These are phyloP conservation scores for Globisporangium polare DNA, from an alignment of 352 stramenopile genomes.

Conservation along the genomic window DNA sequence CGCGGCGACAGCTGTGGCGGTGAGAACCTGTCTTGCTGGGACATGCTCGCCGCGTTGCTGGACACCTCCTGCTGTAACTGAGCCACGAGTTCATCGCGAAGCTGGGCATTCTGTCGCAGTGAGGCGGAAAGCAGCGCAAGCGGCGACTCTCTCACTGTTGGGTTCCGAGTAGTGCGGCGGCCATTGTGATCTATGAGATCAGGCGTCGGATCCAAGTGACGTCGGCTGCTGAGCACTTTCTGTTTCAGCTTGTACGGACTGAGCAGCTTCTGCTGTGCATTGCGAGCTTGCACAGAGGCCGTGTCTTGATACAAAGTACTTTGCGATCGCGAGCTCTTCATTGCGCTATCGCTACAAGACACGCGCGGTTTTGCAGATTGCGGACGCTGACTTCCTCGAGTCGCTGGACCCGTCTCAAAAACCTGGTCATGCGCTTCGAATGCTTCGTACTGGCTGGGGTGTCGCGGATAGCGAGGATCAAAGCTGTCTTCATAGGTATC, in stretches of 20 bases:
- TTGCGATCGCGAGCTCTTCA: not conserved
- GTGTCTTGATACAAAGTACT: not conserved
- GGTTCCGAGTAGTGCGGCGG: not conserved
- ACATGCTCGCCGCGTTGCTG: constrained; percentile 8
- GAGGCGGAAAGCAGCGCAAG: constrained; percentile 38
- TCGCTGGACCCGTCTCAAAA: not conserved
- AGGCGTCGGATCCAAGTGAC: not conserved
- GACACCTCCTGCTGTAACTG: constrained; percentile 41
- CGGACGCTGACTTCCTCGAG: constrained; percentile 6
- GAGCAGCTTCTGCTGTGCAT: constrained; percentile 24
- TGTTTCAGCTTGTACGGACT: constrained; percentile 71
- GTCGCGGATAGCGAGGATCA: not conserved
- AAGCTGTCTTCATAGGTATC: not conserved
- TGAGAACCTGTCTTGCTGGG: constrained; percentile 20
- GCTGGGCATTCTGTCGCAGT: constrained; percentile 41
- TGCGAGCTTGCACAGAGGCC: not conserved
- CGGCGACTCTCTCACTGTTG: constrained; percentile 5
- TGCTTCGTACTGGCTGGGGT: not conserved
- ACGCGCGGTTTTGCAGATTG: constrained; percentile 7
- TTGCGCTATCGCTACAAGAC: not conserved
- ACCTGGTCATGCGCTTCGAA: not conserved
- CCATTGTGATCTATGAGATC: not conserved
- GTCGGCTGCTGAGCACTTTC: constrained; percentile 42
- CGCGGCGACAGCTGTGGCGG: constrained; percentile 26
- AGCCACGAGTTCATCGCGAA: constrained; percentile 39